Conservation (phyloP, 2,329 filamentous ascomycete species). For the Metarhizium humberi region DNA sequence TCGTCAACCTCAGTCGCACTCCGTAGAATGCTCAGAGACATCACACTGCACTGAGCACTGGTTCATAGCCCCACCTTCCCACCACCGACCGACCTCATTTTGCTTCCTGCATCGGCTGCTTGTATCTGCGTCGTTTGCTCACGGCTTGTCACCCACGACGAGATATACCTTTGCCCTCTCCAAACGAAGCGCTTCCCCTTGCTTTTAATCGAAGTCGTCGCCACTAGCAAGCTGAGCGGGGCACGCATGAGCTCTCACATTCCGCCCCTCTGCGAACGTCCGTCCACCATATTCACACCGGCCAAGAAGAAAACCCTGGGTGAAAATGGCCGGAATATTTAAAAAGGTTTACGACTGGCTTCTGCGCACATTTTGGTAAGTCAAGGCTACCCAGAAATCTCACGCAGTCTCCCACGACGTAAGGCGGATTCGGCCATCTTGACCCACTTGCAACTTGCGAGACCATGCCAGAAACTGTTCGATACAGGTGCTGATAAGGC, state of each 20-base stretch:
- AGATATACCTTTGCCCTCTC: neutral
- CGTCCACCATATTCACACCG: neutral
- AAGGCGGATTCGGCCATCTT: neutral
- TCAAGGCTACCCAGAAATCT: slow-evolving; percentile 14
- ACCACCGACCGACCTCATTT: slow-evolving; percentile 1
- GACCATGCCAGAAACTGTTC: slow-evolving; percentile 4
- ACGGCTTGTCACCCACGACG: neutral
- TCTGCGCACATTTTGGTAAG: slow-evolving; percentile 92
- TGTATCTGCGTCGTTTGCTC: slow-evolving; percentile 1
- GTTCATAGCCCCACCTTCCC: slow-evolving; percentile 3
- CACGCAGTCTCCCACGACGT: neutral
- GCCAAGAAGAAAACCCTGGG: neutral
- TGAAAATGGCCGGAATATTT: slow-evolving; percentile 79
- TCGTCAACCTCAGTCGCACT: neutral
- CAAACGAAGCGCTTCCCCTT: neutral
- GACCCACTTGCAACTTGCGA: neutral
- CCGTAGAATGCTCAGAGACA: neutral
- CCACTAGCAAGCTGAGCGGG: neutral
- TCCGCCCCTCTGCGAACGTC: neutral
- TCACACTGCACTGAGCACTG: neutral
- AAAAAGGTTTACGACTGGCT: slow-evolving; percentile 97
- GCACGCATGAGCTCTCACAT: neutral
- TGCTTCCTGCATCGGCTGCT: neutral
- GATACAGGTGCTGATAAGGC: slow-evolving; percentile 12
- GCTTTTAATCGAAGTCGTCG: neutral